Base-by-base conservation (phyloP, 2,329 filamentous ascomycete genomes). In the Claviceps sp. region DNA sequence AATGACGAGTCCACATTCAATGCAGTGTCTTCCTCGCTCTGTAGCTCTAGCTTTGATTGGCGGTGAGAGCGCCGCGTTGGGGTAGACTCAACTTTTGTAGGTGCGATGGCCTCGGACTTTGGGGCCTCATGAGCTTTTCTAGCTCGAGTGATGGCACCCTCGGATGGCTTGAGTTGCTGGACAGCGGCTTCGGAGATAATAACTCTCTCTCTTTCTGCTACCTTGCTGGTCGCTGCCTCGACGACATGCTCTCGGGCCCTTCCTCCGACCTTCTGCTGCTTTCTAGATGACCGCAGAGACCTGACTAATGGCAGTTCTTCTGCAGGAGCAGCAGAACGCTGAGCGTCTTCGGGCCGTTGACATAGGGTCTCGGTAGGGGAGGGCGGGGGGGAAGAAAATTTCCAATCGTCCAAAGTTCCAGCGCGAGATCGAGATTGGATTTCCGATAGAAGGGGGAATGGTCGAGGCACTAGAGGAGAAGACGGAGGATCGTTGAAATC, bases 361-460 rank as follows among this genome's bases (percentile, higher is more conserved):
- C 58, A 63, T 2, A 62, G 56, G 22, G 57, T 64, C 3, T 62
- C 57, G 24, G 63, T 61, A 2, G 78, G 78, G 2, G 78, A 79
- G 11, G 72, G 75, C 0, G 73, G 73, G 9, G 78, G 78, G 1
- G 78, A 81, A 1, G 77, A 80, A n/a, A 79, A 74, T 9, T 75
- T 70, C 73, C 76, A 81, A 26, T 72, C 61, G 8, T 69, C 65
- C 41, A 69, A 50, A 0, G 62, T 60, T 22, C 55, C 61, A 8
- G 56, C 59, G 50, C 61, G 71, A 20, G 75, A 75, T 38, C 72
- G 70, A 37, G 75, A 72, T 51, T 71, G 69, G 53, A 80, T 76
- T 56, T 79, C 75, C 2, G 72, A 70, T 5, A 75, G 60, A 5
- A 79, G 66, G 13, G 75, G 72, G 52, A 76, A 78, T 8, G 72